Percentiles rank a stretch among this genome's conserved stretches.
Evolutionary conservation across 106 monocot genomes (phyloP).

Genomic region (Iris macrosiphon): DNA sequence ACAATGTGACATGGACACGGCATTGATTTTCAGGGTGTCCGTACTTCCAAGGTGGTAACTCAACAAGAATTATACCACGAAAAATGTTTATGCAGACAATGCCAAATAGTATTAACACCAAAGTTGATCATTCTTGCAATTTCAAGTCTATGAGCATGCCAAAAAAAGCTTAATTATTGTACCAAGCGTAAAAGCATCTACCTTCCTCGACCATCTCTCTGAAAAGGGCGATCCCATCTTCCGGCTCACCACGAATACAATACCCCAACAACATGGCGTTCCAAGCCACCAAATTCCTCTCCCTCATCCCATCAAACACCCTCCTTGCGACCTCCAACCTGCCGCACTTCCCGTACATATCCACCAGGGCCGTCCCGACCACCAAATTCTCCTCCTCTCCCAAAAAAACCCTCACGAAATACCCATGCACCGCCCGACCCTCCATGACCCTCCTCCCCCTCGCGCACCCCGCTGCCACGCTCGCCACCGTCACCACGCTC

Average conservation of each 20-base stretch:
- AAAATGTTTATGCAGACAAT: no score
- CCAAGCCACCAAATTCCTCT: constrained; percentile 47
- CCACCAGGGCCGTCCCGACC: constrained; percentile 37
- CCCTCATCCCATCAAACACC: constrained; percentile 26
- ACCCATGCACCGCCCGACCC: constrained; percentile 27
- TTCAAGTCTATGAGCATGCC: no score
- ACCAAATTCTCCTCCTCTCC: constrained; percentile 21
- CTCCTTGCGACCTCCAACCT: constrained; percentile 22
- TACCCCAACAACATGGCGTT: constrained; percentile 42
- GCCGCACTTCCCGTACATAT: constrained; percentile 43
- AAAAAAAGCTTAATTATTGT: no score
- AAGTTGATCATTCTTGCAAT: no score
- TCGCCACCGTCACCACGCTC: constrained; percentile 19
- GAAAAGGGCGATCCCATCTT: constrained; percentile 26
- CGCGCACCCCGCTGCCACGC: constrained; percentile 24
- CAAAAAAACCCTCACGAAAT: constrained; percentile 13
- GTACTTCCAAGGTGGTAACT: no score
- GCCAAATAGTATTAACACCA: no score
- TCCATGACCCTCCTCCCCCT: constrained; percentile 15
- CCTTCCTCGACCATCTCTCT: constrained; percentile 19
- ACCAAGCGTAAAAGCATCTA: no score
- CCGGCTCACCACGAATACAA: constrained; percentile 26
- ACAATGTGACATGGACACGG: no score
- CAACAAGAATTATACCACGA: no score
- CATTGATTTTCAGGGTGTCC: no score